Evolutionary conservation across 2,329 filamentous ascomycete genomes (phyloP).

Genomic region (Volutella citrinella): DNA sequence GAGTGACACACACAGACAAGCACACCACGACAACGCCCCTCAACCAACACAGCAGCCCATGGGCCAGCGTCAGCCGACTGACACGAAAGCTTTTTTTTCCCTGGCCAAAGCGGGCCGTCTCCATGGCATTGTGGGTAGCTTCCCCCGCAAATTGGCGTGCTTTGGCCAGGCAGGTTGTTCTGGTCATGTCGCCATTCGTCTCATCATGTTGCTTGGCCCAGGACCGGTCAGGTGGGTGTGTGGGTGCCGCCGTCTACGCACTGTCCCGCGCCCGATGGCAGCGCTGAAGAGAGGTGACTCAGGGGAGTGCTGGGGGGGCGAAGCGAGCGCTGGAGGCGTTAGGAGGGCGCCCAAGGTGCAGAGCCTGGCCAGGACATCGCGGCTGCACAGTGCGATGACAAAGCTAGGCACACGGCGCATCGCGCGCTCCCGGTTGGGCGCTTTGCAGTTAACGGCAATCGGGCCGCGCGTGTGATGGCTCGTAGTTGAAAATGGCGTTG

Average conservation of each 20-base stretch:
- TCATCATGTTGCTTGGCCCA: too few species aligned
- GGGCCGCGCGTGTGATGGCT: constrained; percentile 20
- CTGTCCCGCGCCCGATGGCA: neutral
- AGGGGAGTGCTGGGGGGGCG: too few species aligned
- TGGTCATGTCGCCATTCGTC: neutral
- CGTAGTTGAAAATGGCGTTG: constrained; percentile 14
- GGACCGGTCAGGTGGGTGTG: constrained; percentile 6
- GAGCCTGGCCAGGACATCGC: neutral
- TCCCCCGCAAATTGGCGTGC: too few species aligned
- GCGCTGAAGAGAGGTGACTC: too few species aligned
- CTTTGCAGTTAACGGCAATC: constrained; percentile 27
- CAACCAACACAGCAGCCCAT: too few species aligned
- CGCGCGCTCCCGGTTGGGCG: constrained; percentile 10
- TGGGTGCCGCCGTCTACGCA: neutral
- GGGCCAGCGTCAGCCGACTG: too few species aligned
- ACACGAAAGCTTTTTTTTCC: neutral
- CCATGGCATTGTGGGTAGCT: neutral
- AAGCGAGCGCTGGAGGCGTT: too few species aligned
- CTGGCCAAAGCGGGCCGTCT: neutral
- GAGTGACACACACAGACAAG: too few species aligned
- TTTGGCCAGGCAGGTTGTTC: neutral
- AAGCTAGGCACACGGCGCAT: constrained; percentile 2
- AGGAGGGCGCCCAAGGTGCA: neutral
- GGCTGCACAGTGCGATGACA: neutral
- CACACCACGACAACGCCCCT: too few species aligned